Evolutionary conservation across 306 rosid species (phyloP).

Genomic region (Hylodesmum podocarpum): DNA sequence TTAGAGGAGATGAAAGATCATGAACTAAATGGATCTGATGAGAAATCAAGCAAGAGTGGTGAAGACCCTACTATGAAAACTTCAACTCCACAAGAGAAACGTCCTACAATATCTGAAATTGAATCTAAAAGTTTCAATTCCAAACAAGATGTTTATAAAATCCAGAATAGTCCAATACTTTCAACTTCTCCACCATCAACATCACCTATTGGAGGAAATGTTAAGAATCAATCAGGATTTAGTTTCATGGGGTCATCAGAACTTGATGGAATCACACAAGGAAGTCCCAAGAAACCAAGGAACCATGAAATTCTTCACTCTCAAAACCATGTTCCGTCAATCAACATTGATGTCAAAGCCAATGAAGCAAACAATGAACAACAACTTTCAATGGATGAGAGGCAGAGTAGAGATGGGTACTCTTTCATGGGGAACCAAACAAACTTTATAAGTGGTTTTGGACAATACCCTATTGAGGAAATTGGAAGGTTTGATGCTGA

Average conservation of each 20-base stretch:
- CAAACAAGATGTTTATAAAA: conserved; percentile 46
- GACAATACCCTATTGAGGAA: conserved; percentile 88
- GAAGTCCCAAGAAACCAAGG: conserved; percentile 80
- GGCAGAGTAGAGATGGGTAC: conserved; percentile 76
- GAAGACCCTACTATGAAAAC: conserved; percentile 56
- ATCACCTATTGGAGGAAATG: conserved; percentile 50
- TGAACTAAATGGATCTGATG: conserved; percentile 59
- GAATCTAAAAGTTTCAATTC: conserved; percentile 51
- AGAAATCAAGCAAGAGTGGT: conserved; percentile 57
- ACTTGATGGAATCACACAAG: conserved; percentile 81
- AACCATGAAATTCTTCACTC: conserved; percentile 54
- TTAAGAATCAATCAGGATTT: conserved; percentile 63
- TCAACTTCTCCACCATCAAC: conserved; percentile 54
- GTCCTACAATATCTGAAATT: conserved; percentile 40
- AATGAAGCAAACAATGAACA: conserved; percentile 49
- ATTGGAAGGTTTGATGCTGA: conserved; percentile 79
- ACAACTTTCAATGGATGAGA: conserved; percentile 51
- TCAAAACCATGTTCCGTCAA: conserved; percentile 38
- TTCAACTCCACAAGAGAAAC: conserved; percentile 40
- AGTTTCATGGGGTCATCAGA: conserved; percentile 80
- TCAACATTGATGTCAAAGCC: conserved; percentile 52
- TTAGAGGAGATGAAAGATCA: conserved; percentile 80
- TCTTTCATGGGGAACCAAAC: conserved; percentile 76
- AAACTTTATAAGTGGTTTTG: conserved; percentile 76
- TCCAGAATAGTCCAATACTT: conserved; percentile 37